Percentiles rank a stretch among this genome's conserved stretches.
phyloP scores from a whole-genome alignment of 768 basidiomycete species.

The Phylloporus sp. region DNA sequence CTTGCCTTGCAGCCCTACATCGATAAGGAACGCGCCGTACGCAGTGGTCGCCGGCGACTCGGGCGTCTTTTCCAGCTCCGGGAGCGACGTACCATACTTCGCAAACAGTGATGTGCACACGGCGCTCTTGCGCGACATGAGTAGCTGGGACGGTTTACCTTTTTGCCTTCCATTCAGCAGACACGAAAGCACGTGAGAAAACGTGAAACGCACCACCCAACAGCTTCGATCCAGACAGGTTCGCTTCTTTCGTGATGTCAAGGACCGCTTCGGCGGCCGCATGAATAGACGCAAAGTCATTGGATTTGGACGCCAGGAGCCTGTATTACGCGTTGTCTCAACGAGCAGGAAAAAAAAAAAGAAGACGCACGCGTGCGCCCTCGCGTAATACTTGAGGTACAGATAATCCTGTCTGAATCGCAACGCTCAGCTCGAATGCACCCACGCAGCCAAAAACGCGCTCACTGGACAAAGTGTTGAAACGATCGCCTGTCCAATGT shows the following conservation, averaged over 20 bases:
- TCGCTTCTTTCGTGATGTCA: neutral
- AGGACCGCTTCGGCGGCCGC: neutral
- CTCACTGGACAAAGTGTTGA: slow-evolving; percentile 3
- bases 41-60: slow-evolving; percentile 3
- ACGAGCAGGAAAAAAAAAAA: too few relatives aligned
- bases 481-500: slow-evolving; percentile 1
- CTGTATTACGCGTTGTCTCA: neutral
- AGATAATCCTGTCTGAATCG: slow-evolving; percentile 1
- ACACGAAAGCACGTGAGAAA: neutral
- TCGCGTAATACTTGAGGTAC: slow-evolving; percentile 3
- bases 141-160: neutral
- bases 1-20: slow-evolving; percentile 1
- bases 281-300: neutral
- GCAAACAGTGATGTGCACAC: neutral
- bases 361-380: slow-evolving; percentile 2
- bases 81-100: neutral
- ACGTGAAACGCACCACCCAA: neutral
- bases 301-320: neutral
- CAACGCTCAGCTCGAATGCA: neutral
- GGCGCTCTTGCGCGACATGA: neutral
- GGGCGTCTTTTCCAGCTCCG: neutral
- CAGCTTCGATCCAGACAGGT: neutral
- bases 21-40: slow-evolving; percentile 5
- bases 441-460: neutral
- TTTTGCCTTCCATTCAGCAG: neutral